phyloP scores from a whole-genome alignment of 441 rosid genomes.

The Croton laevigatus region DNA sequence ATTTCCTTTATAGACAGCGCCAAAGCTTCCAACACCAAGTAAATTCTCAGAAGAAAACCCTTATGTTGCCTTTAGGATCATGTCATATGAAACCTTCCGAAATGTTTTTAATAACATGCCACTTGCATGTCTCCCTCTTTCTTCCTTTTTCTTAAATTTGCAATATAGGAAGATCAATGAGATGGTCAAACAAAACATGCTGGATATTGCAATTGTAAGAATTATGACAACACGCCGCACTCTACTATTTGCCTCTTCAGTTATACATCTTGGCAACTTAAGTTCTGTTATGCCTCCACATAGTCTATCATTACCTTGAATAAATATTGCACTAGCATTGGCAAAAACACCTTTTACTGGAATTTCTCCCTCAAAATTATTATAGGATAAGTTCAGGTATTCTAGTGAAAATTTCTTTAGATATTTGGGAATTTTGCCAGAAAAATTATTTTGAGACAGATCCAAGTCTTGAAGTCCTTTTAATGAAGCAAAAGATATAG shows the following conservation, averaged over 20 bases:
- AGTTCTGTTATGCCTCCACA: constrained; percentile 21
- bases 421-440: constrained; percentile 3
- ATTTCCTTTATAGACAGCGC: not conserved
- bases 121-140: not conserved
- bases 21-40: constrained; percentile 19
- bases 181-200: not conserved
- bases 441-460: constrained; percentile 26
- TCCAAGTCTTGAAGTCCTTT: constrained; percentile 11
- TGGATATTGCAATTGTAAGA: not conserved
- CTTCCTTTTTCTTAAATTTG: too few relatives aligned
- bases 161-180: too few relatives aligned
- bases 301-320: constrained; percentile 18
- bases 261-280: constrained; percentile 8
- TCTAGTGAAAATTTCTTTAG: constrained; percentile 1
- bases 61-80: constrained; percentile 13
- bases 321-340: not conserved
- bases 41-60: constrained; percentile 23
- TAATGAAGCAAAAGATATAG: constrained; percentile 20
- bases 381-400: constrained; percentile 9
- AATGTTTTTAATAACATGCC: not conserved
- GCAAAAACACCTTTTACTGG: not conserved
- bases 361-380: constrained; percentile 8
- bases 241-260: too few relatives aligned
- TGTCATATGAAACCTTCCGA: not conserved
- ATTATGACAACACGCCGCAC: not conserved